Evolutionary conservation across 2,329 filamentous ascomycete genomes (phyloP).

Genomic region (Pseudocercospora musae): DNA sequence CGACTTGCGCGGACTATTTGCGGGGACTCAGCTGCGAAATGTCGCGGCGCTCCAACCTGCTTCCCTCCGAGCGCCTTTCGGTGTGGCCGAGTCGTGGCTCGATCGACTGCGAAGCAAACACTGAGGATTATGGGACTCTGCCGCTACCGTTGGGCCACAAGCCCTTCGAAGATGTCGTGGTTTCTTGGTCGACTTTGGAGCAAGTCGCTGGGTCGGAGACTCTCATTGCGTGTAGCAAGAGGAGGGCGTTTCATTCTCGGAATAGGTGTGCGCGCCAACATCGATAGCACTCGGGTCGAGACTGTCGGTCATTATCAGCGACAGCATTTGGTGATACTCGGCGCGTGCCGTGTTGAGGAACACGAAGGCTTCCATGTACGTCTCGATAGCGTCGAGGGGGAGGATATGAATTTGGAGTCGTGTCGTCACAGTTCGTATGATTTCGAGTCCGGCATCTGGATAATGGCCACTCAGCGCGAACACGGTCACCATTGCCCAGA

Average conservation of each 20-base stretch:
- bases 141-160: not conserved
- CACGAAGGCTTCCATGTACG: conserved; percentile 12
- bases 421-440: not conserved
- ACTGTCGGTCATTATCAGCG: conserved; percentile 2
- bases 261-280: not conserved
- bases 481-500: conserved; percentile 18
- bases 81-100: not conserved
- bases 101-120: not conserved
- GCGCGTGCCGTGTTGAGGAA: conserved; percentile 14
- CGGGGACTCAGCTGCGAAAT: not conserved
- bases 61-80: not conserved
- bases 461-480: conserved; percentile 9
- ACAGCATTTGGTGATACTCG: conserved; percentile 8
- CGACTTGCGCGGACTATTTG: not conserved
- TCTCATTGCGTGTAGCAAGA: not conserved
- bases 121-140: not conserved
- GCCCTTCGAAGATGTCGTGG: not conserved
- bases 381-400: conserved; percentile 4
- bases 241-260: not conserved
- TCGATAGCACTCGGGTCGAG: not conserved
- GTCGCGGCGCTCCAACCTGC: not conserved
- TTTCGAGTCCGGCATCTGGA: conserved; percentile 7
- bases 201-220: not conserved
- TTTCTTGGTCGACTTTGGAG: not conserved
- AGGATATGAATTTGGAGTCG: conserved; percentile 8